Evolutionary conservation across 805 yeast species (phyloP), one percentile per base, ranked within the genome.

Genomic region (Candida anglica): DNA sequence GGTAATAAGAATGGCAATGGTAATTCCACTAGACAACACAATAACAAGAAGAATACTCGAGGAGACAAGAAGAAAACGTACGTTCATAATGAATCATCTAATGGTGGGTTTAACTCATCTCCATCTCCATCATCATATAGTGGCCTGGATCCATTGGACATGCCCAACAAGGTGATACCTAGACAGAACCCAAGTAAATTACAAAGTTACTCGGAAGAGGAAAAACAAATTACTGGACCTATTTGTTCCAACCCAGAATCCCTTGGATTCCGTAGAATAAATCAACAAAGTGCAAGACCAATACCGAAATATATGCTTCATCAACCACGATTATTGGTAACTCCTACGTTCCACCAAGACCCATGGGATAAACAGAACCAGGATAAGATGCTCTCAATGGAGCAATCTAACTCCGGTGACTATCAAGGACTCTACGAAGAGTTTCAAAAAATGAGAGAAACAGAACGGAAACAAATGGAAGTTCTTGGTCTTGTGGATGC

Each of bases 321-420:
- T 6, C 72, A 67, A 37, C 56, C 68, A 2, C 43, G 70, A 29
- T 46, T 60, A 15, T 44, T 67, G 16, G 47, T 40, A 15, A 58
- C 68, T 0, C 63, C 65, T 0, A 46, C 46, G 0, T 61, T 64
- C 33, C 32, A 31, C 2, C 70, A 57, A 22, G 59, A 72, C 50
- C 64, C 62, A 2, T 89, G 95, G 95, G 96, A 89, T 48, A 55
- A 57, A 19, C 55, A 65, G n/a, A 89, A 87, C 52, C 96, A 89
- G 50, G 56, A 59, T 20, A 66, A 63, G 39, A 73, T 88, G 80
- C 44, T 57, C 2, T 52, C 60, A 13, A 53, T 81, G 50, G 91
- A 81, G 45, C 42, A 47, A 4, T 52, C 50, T 9, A 56, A 53
- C 28, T 52, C 45, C 9, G 67, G 75, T 1, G 94, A 87, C 51